Evolutionary conservation across 2,329 filamentous ascomycete genomes (phyloP).

Genomic region (Fusarium circinatum): DNA sequence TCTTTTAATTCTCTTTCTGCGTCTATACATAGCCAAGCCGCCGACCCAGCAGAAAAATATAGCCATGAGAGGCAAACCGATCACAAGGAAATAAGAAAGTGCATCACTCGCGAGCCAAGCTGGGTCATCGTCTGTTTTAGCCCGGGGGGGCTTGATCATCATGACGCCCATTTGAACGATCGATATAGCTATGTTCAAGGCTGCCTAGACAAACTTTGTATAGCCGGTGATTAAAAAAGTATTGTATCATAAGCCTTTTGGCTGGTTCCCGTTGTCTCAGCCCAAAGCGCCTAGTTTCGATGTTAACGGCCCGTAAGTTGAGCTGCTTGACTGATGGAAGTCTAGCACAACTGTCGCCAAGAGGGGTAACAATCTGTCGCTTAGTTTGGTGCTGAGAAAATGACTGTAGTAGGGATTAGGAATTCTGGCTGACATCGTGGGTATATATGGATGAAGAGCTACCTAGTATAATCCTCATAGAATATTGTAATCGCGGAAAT

Average conservation of each 20-base stretch:
- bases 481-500: background rate
- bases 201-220: background rate
- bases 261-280: background rate
- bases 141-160: background rate
- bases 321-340: background rate
- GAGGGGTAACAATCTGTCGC: accelerated
- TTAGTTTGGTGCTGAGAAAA: background rate
- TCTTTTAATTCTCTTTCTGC: background rate
- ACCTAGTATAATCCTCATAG: background rate
- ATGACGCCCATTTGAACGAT: background rate
- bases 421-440: background rate
- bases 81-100: background rate
- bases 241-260: too few species aligned
- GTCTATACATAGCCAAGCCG: background rate
- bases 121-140: background rate
- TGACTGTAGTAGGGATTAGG: background rate
- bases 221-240: accelerated
- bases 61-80: background rate
- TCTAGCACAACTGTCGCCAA: background rate
- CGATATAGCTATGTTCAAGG: background rate
- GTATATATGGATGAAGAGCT: background rate
- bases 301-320: background rate
- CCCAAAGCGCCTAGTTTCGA: background rate
- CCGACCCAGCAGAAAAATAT: background rate
- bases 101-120: background rate